Evolutionary conservation across 1,284 basidiomycete species (phyloP).

Genomic region (Hypsizygus ulmarius): DNA sequence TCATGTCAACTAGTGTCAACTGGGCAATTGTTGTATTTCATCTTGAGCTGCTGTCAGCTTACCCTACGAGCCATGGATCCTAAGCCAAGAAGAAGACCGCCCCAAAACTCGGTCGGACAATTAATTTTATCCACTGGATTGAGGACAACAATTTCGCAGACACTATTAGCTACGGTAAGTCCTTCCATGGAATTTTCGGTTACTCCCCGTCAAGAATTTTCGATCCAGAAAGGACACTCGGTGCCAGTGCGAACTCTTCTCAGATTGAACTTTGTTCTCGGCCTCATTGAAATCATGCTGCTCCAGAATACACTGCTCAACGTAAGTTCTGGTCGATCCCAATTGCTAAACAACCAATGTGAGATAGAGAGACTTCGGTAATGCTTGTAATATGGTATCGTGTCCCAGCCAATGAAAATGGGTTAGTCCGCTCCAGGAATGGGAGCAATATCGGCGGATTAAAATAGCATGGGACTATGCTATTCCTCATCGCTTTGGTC

Average conservation of each 20-base stretch:
- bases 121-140: no score
- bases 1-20: constrained; percentile 52
- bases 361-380: neutral
- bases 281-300: constrained; percentile 35
- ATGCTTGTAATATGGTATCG: neutral
- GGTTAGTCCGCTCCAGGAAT: neutral
- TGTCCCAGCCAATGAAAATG: neutral
- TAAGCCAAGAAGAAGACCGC: no score
- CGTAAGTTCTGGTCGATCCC: constrained; percentile 23
- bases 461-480: neutral
- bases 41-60: no score
- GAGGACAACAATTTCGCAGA: constrained; percentile 42
- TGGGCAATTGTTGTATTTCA: no score
- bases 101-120: no score
- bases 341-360: constrained; percentile 25
- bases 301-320: constrained; percentile 36
- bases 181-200: neutral
- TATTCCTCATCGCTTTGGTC: constrained; percentile 58
- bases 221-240: constrained; percentile 47
- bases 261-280: constrained; percentile 41
- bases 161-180: constrained; percentile 40
- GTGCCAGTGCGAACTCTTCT: no score
- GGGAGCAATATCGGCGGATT: neutral
- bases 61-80: no score
- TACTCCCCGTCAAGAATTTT: constrained; percentile 1